These are phyloP conservation scores for Saitozyma podzolica DNA, from an alignment of 768 basidiomycete species.

Conservation along the genomic window DNA sequence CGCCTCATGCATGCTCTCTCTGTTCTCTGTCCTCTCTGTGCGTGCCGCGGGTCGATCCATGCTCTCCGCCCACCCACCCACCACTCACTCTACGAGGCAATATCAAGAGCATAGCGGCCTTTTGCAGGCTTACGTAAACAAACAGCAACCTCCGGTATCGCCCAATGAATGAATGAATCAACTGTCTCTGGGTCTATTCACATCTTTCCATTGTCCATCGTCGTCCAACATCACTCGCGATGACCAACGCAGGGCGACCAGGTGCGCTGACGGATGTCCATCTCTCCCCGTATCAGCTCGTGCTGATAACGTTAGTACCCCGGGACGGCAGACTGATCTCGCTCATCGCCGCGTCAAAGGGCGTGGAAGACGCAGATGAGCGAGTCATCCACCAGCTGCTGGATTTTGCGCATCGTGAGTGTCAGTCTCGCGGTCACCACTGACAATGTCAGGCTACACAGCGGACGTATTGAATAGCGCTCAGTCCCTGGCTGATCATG, in stretches of 20 bases:
- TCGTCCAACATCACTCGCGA: neutral
- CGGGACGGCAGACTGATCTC: slow-evolving; percentile 55
- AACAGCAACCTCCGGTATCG: too few species aligned
- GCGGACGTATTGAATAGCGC: slow-evolving; percentile 53
- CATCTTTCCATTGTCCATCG: neutral
- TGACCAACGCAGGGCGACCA: slow-evolving; percentile 15
- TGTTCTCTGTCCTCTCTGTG: too few species aligned
- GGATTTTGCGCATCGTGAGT: slow-evolving; percentile 56
- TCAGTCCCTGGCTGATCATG: slow-evolving; percentile 54
- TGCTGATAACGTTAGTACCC: slow-evolving; percentile 43
- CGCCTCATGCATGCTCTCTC: too few species aligned
- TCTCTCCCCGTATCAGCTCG: neutral
- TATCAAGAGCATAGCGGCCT: too few species aligned
- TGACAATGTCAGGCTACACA: slow-evolving; percentile 52
- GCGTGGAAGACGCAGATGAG: slow-evolving; percentile 55
- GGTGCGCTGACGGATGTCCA: slow-evolving; percentile 8
- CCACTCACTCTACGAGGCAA: too few species aligned
- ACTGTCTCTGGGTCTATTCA: too few species aligned
- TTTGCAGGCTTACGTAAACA: too few species aligned
- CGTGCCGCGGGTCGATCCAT: too few species aligned
- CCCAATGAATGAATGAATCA: too few species aligned
- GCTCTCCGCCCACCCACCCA: too few species aligned
- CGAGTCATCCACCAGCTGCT: slow-evolving; percentile 55
- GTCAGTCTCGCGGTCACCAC: neutral
- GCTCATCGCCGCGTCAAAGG: slow-evolving; percentile 54